Percentiles rank a stretch among this genome's conserved stretches.
phyloP scores from a whole-genome alignment of 1,284 basidiomycete genomes.

The Fomitopsis pinicola region DNA sequence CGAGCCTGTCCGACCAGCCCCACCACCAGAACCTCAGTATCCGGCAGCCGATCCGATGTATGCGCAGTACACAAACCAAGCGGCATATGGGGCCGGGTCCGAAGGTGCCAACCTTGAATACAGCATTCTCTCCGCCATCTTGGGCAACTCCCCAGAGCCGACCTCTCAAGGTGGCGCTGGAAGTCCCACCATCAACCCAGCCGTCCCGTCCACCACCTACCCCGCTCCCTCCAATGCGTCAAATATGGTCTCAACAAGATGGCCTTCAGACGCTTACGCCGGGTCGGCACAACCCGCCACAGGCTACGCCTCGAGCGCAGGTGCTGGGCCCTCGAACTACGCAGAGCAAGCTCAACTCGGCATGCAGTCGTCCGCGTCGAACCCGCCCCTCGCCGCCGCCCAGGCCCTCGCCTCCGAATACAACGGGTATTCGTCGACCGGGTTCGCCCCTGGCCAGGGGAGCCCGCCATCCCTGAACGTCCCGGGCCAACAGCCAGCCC shows the following conservation, averaged over 20 bases:
- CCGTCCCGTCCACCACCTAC: slow-evolving; percentile 14
- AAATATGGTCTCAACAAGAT: slow-evolving; percentile 35
- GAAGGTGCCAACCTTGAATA: slow-evolving; percentile 91
- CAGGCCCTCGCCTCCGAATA: slow-evolving; percentile 3
- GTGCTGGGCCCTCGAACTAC: slow-evolving; percentile 10
- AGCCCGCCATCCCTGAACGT: slow-evolving; percentile 10
- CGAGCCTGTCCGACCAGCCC: slow-evolving; percentile 9
- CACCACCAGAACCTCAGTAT: slow-evolving; percentile 17
- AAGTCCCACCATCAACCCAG: slow-evolving; percentile 24
- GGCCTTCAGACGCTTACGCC: slow-evolving; percentile 35
- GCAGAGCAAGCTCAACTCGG: slow-evolving; percentile 26
- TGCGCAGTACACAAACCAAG: slow-evolving; percentile 25
- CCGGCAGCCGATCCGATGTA: slow-evolving; percentile 55
- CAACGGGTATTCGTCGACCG: slow-evolving; percentile 5
- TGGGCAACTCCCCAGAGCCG: slow-evolving; percentile 69
- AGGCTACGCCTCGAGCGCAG: slow-evolving; percentile 3
- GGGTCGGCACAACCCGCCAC: slow-evolving; percentile 5
- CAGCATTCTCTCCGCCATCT: slow-evolving; percentile 87
- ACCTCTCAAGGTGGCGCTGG: slow-evolving; percentile 36
- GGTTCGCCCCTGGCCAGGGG: slow-evolving; percentile 8
- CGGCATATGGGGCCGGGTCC: slow-evolving; percentile 61
- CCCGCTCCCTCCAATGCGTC: slow-evolving; percentile 13
- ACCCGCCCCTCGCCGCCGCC: slow-evolving; percentile 13
- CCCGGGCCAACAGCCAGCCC: background rate
- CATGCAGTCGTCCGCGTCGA: slow-evolving; percentile 37